Conservation (phyloP, 345 rosid genomes). For the Rubroshorea leprosula region DNA sequence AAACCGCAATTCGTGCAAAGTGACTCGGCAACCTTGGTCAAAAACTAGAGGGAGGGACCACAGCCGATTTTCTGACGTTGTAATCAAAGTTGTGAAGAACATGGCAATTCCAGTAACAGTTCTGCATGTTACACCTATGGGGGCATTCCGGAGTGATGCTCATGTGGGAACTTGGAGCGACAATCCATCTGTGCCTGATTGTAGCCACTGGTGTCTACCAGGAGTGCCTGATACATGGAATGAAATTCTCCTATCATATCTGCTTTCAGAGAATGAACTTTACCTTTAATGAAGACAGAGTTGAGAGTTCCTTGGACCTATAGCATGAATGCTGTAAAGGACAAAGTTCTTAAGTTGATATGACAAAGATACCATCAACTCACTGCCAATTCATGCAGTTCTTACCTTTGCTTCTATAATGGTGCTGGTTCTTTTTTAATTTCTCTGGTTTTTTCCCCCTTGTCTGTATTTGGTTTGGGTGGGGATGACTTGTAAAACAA, state of each 20-base stretch:
- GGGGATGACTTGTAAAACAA: too few species aligned
- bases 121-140: constrained; percentile 64
- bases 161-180: constrained; percentile 67
- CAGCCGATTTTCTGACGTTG: constrained; percentile 39
- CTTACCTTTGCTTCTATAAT: background rate
- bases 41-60: constrained; percentile 37
- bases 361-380: too few species aligned
- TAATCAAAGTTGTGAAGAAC: constrained; percentile 34
- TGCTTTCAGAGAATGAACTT: constrained; percentile 22
- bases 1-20: constrained; percentile 46
- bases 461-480: too few species aligned
- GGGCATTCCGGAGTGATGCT: constrained; percentile 57
- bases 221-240: constrained; percentile 77
- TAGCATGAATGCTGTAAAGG: too few species aligned
- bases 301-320: too few species aligned
- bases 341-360: too few species aligned
- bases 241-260: constrained; percentile 40
- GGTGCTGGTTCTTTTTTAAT: too few species aligned
- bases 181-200: constrained; percentile 57
- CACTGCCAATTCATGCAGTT: too few species aligned
- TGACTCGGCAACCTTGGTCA: constrained; percentile 40
- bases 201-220: constrained; percentile 76
- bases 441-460: too few species aligned
- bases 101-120: constrained; percentile 37
- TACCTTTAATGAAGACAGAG: background rate